Evolutionary conservation across 768 basidiomycete genomes (phyloP), one percentile per base, ranked within the genome.

Genomic region (Hypholoma fasciculare): DNA sequence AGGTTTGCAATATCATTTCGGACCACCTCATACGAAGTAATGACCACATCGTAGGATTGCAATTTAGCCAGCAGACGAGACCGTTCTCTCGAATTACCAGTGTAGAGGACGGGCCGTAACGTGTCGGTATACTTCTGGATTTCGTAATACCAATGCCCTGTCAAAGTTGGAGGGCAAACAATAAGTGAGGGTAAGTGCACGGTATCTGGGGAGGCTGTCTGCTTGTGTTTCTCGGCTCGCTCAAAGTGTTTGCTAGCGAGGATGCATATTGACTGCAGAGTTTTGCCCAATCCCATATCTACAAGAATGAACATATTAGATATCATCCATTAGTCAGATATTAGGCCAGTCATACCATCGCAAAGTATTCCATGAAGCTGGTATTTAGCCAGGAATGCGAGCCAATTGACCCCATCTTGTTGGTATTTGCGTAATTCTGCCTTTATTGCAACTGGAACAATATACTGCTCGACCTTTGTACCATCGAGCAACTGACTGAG

Each of bases 201-300:
- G 17, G 89, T 76, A 67, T 95, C 93, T 0, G 89, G 82, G 0
- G 88, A 87, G 39, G 83, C 71, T 11, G 87, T 89, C 57, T 82
- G 78, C 61, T 84, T 78, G 71, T 86, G 77, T 63, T 78, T 85
- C 69, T 89, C 79, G 16, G 84, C 79, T 30, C 96, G 86, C 71
- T 99, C 97, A 66, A 87, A 81, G 65, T 96, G 94, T 72, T 96
- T 98, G 76, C 94, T 88, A 1, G 94, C 90, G 30, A 99, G 77
- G 62, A 99, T 98, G 67, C 95, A 96, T 66, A 99, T 98, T 0
- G 96, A 95, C 72, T 99, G 97, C 14, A 98, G 76, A 1, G 96
- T 98, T 77, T 99, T 99, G 7, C 97, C 97, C 7, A 99, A 85
- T 57, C 97, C 97, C 96, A 98, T 99, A 69, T 99, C 96, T 98